These are phyloP conservation scores for Myxozyma lipomycoides DNA, from an alignment of 805 yeast species.

Conservation along the genomic window DNA sequence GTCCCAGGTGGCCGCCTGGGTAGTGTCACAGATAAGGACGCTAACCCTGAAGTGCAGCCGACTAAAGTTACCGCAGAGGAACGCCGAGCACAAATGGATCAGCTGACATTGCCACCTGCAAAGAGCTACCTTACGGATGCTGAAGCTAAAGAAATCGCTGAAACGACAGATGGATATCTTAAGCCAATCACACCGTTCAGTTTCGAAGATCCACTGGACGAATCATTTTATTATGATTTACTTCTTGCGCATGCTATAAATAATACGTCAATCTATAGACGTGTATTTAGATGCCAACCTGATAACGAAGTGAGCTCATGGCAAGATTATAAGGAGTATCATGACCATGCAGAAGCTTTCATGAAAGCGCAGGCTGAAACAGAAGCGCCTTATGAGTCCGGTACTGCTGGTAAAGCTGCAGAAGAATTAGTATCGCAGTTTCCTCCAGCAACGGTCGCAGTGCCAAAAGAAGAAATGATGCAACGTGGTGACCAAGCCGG, in stretches of 20 bases:
- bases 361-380: slow-evolving; percentile 21
- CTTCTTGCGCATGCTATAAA: slow-evolving; percentile 82
- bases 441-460: neutral
- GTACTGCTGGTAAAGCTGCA: neutral
- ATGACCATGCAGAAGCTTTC: slow-evolving; percentile 37
- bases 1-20: slow-evolving; percentile 3
- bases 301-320: slow-evolving; percentile 87
- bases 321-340: slow-evolving; percentile 66
- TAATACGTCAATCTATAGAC: slow-evolving; percentile 75
- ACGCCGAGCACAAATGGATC: slow-evolving; percentile 1
- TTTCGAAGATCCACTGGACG: slow-evolving; percentile 81
- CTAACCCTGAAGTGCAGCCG: neutral
- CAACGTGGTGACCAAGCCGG: neutral
- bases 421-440: neutral
- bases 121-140: slow-evolving; percentile 10
- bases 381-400: neutral
- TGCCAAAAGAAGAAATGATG: neutral
- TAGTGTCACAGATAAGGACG: neutral
- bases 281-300: slow-evolving; percentile 91
- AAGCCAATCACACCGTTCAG: slow-evolving; percentile 78
- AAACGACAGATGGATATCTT: slow-evolving; percentile 41
- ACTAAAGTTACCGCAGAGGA: neutral
- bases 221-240: slow-evolving; percentile 75
- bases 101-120: slow-evolving; percentile 19
- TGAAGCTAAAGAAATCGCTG: slow-evolving; percentile 46